Percentiles rank a stretch among this genome's conserved stretches.
phyloP scores from a whole-genome alignment of 495 filamentous ascomycete genomes.

The Annulohypoxylon moriforme region DNA sequence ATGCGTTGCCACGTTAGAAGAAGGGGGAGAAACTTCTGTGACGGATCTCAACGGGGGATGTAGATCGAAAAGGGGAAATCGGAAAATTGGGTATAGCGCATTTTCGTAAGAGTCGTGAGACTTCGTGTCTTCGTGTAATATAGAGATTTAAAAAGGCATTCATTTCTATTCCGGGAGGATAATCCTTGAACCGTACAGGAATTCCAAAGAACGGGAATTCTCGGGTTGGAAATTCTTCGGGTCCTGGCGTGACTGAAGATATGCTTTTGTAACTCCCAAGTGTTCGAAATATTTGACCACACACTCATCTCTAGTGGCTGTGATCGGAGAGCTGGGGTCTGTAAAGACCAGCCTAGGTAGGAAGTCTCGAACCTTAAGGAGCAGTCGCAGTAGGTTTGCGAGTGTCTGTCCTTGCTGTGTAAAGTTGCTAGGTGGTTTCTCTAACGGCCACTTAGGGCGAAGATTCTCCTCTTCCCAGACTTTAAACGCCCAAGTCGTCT shows the following conservation, averaged over 20 bases:
- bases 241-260: constrained; percentile 55
- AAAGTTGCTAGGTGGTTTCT: constrained; percentile 72
- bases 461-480: constrained; percentile 73
- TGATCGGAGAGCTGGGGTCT: constrained; percentile 65
- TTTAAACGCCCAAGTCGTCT: constrained; percentile 84
- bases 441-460: constrained; percentile 74
- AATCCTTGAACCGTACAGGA: constrained; percentile 72
- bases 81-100: not conserved
- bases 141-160: not conserved
- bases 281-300: constrained; percentile 69
- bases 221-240: constrained; percentile 68
- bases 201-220: constrained; percentile 74
- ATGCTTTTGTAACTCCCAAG: constrained; percentile 63
- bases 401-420: constrained; percentile 78
- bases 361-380: constrained; percentile 77
- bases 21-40: too few species aligned
- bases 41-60: not conserved
- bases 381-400: constrained; percentile 76
- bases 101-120: not conserved
- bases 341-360: constrained; percentile 69
- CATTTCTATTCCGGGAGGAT: constrained; percentile 52
- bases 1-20: not conserved
- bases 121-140: not conserved
- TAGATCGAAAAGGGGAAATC: not conserved
- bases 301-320: constrained; percentile 64